Percentiles rank a stretch among this genome's conserved stretches.
Conservation (phyloP, 2,329 filamentous ascomycete species). For the Lasiodiplodia sp. region DNA sequence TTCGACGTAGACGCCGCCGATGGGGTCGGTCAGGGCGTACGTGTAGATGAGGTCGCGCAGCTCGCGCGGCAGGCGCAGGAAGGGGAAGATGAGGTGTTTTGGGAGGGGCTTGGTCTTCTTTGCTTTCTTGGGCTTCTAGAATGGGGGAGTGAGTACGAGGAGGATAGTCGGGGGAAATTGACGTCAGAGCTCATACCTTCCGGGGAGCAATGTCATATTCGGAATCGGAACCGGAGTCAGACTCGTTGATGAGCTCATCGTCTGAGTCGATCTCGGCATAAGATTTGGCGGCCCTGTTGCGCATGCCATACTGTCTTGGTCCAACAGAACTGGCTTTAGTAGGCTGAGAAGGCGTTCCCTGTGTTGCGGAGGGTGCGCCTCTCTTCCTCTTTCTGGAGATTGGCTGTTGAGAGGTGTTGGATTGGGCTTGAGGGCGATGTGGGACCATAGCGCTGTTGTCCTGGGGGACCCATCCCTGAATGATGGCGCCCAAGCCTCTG, state of each 20-base stretch:
- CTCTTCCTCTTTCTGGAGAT: background rate
- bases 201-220: background rate
- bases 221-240: background rate
- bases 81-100: constrained; percentile 44
- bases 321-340: background rate
- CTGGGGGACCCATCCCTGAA: too few relatives aligned
- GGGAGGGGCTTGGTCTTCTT: constrained; percentile 34
- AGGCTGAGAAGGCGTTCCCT: background rate
- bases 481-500: background rate
- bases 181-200: background rate
- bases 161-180: background rate
- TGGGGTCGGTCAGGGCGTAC: constrained; percentile 38
- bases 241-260: constrained; percentile 19
- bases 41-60: constrained; percentile 45
- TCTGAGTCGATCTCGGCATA: constrained; percentile 16
- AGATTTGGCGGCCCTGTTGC: background rate
- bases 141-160: background rate
- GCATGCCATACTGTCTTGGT: background rate
- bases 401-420: background rate
- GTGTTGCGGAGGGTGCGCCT: too few relatives aligned
- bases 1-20: constrained; percentile 38
- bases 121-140: constrained; percentile 9
- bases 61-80: constrained; percentile 44
- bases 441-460: background rate
- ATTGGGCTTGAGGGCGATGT: background rate